Evolutionary conservation across 371 early-diverging fungal species (phyloP).

Genomic region (Apophysomyces elegans): DNA sequence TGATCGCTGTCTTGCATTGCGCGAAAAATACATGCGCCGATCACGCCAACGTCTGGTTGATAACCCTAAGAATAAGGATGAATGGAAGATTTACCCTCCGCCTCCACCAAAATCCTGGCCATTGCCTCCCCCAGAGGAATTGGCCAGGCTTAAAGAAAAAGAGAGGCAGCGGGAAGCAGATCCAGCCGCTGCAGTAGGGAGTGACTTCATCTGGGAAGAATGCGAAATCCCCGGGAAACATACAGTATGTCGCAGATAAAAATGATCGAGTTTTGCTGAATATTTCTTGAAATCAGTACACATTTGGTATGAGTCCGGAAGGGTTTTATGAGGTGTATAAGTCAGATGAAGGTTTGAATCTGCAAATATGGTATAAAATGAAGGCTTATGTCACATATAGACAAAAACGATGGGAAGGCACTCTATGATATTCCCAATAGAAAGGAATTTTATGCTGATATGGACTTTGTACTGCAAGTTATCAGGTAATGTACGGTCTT

Average conservation of each 20-base stretch:
- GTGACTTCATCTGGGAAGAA: conserved; percentile 66
- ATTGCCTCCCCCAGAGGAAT: conserved; percentile 48
- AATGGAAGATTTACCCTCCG: conserved; percentile 90
- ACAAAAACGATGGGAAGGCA: conserved; percentile 32
- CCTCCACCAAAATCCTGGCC: conserved; percentile 84
- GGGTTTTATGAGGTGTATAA: conserved; percentile 42
- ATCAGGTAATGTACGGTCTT: conserved; percentile 53
- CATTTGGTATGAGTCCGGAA: conserved; percentile 32
- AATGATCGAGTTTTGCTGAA: background rate
- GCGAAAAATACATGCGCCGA: conserved; percentile 84
- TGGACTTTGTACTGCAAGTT: conserved; percentile 82
- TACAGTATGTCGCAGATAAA: conserved; percentile 28
- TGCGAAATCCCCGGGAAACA: conserved; percentile 68
- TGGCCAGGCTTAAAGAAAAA: conserved; percentile 42
- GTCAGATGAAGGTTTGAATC: conserved; percentile 28
- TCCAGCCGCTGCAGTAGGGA: conserved; percentile 54
- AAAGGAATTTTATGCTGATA: conserved; percentile 88
- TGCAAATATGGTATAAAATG: conserved; percentile 15
- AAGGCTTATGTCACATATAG: conserved; percentile 12
- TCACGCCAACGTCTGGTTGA: conserved; percentile 82
- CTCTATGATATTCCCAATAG: conserved; percentile 71
- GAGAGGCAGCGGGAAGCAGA: conserved; percentile 55
- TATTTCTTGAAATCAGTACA: conserved; percentile 20
- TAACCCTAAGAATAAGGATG: conserved; percentile 82
- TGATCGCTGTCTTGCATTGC: conserved; percentile 76